Conservation (phyloP, 805 yeast species). For the Teunomyces kruisii region DNA sequence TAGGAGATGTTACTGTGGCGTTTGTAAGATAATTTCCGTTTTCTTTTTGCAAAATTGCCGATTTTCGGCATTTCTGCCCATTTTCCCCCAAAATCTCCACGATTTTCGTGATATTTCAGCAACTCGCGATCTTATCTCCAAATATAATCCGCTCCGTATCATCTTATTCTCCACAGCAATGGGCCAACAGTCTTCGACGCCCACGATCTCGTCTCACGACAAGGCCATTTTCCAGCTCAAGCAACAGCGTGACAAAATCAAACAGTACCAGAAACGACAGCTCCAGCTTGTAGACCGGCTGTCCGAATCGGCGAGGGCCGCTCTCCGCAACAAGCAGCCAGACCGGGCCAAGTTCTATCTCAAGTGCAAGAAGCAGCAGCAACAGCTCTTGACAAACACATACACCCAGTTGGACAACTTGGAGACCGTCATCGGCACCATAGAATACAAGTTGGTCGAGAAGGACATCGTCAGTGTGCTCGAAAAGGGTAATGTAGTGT, state of each 20-base stretch:
- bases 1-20: no score
- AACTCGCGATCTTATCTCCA: neutral
- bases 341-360: conserved; percentile 67
- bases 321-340: conserved; percentile 52
- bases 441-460: conserved; percentile 89
- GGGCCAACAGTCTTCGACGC: conserved; percentile 48
- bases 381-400: conserved; percentile 65
- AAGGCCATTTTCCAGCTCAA: conserved; percentile 84
- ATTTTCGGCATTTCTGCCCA: no score
- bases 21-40: no score
- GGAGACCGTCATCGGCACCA: conserved; percentile 73
- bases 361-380: conserved; percentile 79
- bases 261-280: conserved; percentile 67
- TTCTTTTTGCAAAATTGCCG: no score
- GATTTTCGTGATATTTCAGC: neutral
- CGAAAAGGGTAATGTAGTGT: conserved; percentile 73
- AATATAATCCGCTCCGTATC: no score
- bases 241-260: conserved; percentile 80
- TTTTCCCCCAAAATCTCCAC: neutral
- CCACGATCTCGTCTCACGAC: conserved; percentile 79
- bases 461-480: conserved; percentile 80
- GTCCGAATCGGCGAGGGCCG: conserved; percentile 55
- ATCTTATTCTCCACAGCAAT: conserved; percentile 14
- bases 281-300: conserved; percentile 60
- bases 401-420: conserved; percentile 76